These are phyloP conservation scores for Microbotryomycetes sp. DNA, from an alignment of 1,284 basidiomycete genomes.

Conservation along the genomic window DNA sequence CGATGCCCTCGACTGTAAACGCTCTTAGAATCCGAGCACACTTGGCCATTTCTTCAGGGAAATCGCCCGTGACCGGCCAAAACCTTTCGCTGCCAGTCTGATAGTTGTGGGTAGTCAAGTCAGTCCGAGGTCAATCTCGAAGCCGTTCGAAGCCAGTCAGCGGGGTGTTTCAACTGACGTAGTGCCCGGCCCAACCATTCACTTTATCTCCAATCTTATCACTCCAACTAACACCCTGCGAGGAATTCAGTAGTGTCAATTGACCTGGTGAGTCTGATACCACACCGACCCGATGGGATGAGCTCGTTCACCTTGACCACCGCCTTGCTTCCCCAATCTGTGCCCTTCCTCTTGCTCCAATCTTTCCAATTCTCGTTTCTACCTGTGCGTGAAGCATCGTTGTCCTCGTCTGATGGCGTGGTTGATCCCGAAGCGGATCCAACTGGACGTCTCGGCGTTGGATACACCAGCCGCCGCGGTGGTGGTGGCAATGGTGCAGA, in stretches of 20 bases:
- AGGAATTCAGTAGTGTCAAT: not conserved
- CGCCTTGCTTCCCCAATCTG: constrained; percentile 11
- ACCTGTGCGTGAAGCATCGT: not conserved
- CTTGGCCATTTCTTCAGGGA: constrained; percentile 49
- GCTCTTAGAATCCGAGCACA: constrained; percentile 48
- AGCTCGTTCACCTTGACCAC: constrained; percentile 8
- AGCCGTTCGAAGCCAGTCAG: not conserved
- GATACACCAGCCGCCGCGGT: not conserved
- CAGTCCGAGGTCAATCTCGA: not conserved
- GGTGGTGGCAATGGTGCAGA: not conserved
- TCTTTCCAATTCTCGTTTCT: constrained; percentile 20
- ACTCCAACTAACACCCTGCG: constrained; percentile 17
- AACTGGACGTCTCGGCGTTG: too few species aligned
- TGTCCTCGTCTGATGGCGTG: not conserved
- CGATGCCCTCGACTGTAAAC: constrained; percentile 44
- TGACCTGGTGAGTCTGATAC: too few species aligned
- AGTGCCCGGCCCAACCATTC: constrained; percentile 9
- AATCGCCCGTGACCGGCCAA: constrained; percentile 50
- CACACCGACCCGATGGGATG: not conserved
- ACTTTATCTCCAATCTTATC: constrained; percentile 16
- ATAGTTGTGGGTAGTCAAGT: not conserved
- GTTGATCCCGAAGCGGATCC: not conserved
- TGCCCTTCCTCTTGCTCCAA: constrained; percentile 17
- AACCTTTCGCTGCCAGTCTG: constrained; percentile 48
- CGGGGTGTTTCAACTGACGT: too few species aligned